Percentiles rank a stretch among this genome's conserved stretches.
Evolutionary conservation across 257 asterid species (phyloP).

Genomic region (Perilla frutescens): DNA sequence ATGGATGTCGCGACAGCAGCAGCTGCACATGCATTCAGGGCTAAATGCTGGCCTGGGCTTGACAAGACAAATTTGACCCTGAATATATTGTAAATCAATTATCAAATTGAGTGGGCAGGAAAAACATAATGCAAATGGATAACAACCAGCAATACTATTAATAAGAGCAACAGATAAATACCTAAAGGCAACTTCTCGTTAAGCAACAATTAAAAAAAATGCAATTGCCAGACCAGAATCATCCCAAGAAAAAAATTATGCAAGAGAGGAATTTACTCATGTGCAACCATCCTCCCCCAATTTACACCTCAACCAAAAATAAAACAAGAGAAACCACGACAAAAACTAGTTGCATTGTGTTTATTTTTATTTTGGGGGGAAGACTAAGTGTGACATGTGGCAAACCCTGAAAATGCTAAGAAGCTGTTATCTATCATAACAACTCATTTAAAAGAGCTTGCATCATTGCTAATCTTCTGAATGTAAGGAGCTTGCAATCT

Average conservation of each 20-base stretch:
- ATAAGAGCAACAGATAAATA: neutral
- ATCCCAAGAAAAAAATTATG: no score
- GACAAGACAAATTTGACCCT: constrained; percentile 42
- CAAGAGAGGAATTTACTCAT: neutral
- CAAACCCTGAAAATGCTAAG: neutral
- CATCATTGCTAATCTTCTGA: constrained; percentile 1
- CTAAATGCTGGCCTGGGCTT: constrained; percentile 48
- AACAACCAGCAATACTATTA: neutral
- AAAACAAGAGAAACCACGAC: neutral
- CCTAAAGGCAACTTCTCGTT: neutral
- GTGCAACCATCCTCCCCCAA: neutral
- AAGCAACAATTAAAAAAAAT: neutral
- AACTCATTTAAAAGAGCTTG: no score
- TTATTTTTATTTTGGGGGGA: no score
- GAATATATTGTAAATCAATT: constrained; percentile 8
- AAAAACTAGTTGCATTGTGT: neutral
- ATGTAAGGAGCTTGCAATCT: neutral
- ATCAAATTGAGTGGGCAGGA: neutral
- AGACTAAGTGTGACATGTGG: neutral
- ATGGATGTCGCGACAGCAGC: constrained; percentile 47
- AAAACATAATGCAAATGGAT: constrained; percentile 9
- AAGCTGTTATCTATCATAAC: neutral
- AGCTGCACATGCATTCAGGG: constrained; percentile 49
- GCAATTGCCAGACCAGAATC: no score
- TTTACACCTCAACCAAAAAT: neutral